phyloP scores from a whole-genome alignment of 2,329 filamentous ascomycete species.

The Xylaria sp. region DNA sequence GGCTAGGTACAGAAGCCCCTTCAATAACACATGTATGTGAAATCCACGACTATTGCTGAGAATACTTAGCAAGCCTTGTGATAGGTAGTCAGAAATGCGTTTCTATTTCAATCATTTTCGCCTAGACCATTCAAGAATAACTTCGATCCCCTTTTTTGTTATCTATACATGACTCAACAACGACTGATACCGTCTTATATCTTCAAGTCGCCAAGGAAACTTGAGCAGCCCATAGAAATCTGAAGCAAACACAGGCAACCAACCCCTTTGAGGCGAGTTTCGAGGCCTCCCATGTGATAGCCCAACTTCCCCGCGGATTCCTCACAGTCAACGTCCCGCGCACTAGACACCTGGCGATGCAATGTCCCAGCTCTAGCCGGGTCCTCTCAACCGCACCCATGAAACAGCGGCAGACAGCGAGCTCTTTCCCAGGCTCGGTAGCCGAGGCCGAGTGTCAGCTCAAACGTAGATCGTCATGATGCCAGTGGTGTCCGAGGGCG shows the following conservation, averaged over 20 bases:
- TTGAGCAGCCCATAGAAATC: neutral
- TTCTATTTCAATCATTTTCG: no score
- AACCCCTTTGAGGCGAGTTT: constrained; percentile 8
- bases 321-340: constrained; percentile 1
- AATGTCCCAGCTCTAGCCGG: neutral
- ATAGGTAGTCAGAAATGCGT: no score
- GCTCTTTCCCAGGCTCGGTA: neutral
- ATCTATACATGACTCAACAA: no score
- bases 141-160: no score
- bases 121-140: no score
- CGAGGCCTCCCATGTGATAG: constrained; percentile 5
- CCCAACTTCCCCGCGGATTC: neutral
- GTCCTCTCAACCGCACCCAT: neutral
- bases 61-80: no score
- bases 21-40: no score
- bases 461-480: constrained; percentile 2
- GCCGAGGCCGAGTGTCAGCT: neutral
- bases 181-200: neutral
- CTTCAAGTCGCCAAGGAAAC: neutral
- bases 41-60: no score
- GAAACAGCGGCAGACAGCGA: constrained; percentile 6
- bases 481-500: constrained; percentile 3
- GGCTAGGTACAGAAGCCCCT: no score
- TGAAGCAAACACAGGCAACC: constrained; percentile 4
- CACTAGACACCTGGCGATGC: constrained; percentile 3